Percentiles rank a stretch among this genome's conserved stretches.
Conservation (phyloP, 331 rosid genomes). For the Rosa hybrid region DNA sequence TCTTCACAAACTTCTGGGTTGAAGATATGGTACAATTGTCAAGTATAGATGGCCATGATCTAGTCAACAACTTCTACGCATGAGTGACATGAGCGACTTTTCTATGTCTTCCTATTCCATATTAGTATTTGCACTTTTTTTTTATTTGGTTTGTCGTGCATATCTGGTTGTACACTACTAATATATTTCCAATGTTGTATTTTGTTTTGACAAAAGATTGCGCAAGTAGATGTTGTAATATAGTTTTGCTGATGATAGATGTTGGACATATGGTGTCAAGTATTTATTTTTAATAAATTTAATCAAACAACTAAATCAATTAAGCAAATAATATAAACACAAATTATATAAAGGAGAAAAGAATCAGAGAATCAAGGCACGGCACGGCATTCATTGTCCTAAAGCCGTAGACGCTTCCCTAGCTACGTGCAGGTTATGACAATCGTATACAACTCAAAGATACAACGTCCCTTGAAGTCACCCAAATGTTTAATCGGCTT, state of each 20-base stretch:
- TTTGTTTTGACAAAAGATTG: not conserved
- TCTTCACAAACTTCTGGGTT: conserved; percentile 6
- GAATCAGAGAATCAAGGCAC: too few relatives aligned
- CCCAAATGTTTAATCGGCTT: too few relatives aligned
- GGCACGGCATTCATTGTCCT: too few relatives aligned
- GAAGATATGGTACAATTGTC: not conserved
- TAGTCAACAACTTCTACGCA: not conserved
- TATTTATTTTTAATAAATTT: too few relatives aligned
- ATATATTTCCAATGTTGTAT: not conserved
- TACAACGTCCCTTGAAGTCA: too few relatives aligned
- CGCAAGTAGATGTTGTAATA: not conserved
- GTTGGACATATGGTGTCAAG: too few relatives aligned
- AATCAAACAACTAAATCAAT: too few relatives aligned
- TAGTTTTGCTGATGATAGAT: not conserved
- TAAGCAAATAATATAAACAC: too few relatives aligned
- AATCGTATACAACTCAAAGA: too few relatives aligned
- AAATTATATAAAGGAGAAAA: too few relatives aligned
- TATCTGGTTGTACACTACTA: not conserved
- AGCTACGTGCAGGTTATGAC: too few relatives aligned
- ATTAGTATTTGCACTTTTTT: not conserved
- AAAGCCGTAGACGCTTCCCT: too few relatives aligned
- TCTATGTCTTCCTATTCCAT: not conserved
- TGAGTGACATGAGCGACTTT: not conserved
- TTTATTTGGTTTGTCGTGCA: not conserved
- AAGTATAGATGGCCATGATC: not conserved